Evolutionary conservation across 2,329 filamentous ascomycete genomes (phyloP).

Genomic region (Cadophora gregata): DNA sequence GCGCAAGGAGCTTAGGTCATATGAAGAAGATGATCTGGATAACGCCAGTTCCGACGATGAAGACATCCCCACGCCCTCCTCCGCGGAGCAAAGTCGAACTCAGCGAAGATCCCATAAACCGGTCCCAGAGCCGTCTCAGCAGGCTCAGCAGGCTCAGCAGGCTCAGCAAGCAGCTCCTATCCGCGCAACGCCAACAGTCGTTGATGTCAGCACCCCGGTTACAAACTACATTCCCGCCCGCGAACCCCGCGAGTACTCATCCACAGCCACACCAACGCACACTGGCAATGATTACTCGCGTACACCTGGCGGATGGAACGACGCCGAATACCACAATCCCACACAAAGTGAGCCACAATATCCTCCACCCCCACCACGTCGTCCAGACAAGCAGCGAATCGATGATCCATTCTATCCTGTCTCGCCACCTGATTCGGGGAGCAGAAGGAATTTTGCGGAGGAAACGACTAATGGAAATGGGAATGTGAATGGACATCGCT

Average conservation of each 20-base stretch:
- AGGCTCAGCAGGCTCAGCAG: not conserved
- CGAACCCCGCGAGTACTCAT: slow-evolving; percentile 9
- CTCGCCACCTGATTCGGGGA: slow-evolving; percentile 8
- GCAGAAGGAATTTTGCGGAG: slow-evolving; percentile 7
- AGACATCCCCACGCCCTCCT: slow-evolving; percentile 5
- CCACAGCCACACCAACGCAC: not conserved
- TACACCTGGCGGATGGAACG: not conserved
- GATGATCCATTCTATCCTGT: slow-evolving; percentile 12
- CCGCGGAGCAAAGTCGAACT: slow-evolving; percentile 9
- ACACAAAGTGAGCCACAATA: slow-evolving; percentile 13
- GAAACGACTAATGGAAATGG: not conserved
- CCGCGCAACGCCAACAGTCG: not conserved
- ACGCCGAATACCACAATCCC: not conserved
- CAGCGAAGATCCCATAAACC: slow-evolving; percentile 7
- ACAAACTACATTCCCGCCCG: slow-evolving; percentile 11
- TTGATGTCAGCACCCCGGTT: slow-evolving; percentile 3
- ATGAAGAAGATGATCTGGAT: slow-evolving; percentile 11
- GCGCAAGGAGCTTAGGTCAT: slow-evolving; percentile 25
- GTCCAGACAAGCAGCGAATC: slow-evolving; percentile 14
- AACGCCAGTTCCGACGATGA: slow-evolving; percentile 9
- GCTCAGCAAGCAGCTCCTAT: not conserved
- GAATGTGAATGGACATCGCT: slow-evolving; percentile 7
- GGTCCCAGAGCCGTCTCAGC: not conserved
- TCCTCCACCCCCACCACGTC: slow-evolving; percentile 8
- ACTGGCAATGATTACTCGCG: not conserved